Base-by-base conservation (phyloP, 78 protist species). In the slime mould (Dictyostelium discoideum) region DNA sequence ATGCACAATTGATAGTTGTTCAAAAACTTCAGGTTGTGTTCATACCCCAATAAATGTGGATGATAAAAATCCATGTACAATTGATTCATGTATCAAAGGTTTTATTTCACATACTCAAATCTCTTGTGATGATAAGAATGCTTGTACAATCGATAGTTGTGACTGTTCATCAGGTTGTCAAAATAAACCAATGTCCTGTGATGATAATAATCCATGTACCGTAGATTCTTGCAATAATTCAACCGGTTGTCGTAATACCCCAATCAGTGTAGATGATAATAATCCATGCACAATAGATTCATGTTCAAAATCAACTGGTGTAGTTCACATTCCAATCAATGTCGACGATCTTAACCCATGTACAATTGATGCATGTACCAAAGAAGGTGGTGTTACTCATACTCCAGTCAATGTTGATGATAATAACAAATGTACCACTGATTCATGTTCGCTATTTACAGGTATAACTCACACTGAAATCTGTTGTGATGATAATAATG, bases 51-150 rank as follows among this genome's bases (percentile, higher is more conserved):
- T 42, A 22, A 16, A 18, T 7, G 82, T 87, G 32, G 26, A 92
- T 63, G 96, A 92, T 24, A 77, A 85, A 7, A 80, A 90, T 85
- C 37, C 76, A n/a, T 90, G 94, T 50, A 73, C 85, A 63, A 18
- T 3, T 22, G 94, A 90, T 50, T 7, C 50, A 22, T 90, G 94
- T 46, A 18, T 5, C 26, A 24, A 16, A 16, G 65, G 65, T 89
- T 24, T 60, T 54, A 14, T 54, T 1, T 16, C 65, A 3, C 24
- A 67, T 54, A 37, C 20, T 29, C 81, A 40, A 29, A 16, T 67
- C 5, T 20, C n/a, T 6, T 50, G 65, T 48, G 80, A 88, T 13
- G 77, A 39, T 20, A 32, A 32, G 37, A 32, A 32, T 32, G 37
- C 37, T 32, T 32, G 37, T 32, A 32, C 37, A 32, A 32, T 32